Evolutionary conservation across 1,284 basidiomycete genomes (phyloP), one percentile per base, ranked within the genome.

Genomic region (Clitocybe nebularis): DNA sequence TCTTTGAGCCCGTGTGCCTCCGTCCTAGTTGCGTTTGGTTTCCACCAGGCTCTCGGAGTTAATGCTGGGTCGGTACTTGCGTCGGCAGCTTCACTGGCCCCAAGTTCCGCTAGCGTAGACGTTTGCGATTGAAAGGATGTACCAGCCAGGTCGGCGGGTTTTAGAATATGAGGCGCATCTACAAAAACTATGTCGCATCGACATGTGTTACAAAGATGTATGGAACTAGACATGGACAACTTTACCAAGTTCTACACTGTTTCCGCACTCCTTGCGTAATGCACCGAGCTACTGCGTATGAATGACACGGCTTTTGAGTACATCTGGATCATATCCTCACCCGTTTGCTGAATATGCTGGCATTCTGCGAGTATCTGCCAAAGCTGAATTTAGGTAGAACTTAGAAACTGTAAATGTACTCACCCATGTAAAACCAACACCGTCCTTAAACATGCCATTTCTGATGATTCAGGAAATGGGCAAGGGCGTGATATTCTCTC

Each of bases 41-140:
- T 77, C 81, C 82, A 93, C 93, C 93, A 94, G 1, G 76, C 90
- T 47, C 91, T 74, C 7, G 89, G 83, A 1, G 73, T 79, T 23
- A 83, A 70, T 22, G 81, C 71, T 2, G 82, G 79, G 52, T 85
- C 78, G 10, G 69, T 68, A 10, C 59, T 51, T 17, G 74, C 67
- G 8, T 68, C 59, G 0, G 70, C 61, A 1, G 74, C 71, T 48
- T 79, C 84, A 19, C 72, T 63, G 2, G 82, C 75, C 32, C 75
- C 81, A 36, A 80, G 70, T 22, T 75, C 72, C 41, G 69, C 69
- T 3, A 75, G 55, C 2, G 63, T 63, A n/a, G 59, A 53, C 5
- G 44, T 39, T 3, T 41, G 33, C 9, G 43, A 44, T 48, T 45
- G 42, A 14, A 50, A 57, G 21, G 66, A 60, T 17, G 54, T 52